Base-by-base conservation (phyloP, 257 asterid genomes). In the Nicotiana knightiana region DNA sequence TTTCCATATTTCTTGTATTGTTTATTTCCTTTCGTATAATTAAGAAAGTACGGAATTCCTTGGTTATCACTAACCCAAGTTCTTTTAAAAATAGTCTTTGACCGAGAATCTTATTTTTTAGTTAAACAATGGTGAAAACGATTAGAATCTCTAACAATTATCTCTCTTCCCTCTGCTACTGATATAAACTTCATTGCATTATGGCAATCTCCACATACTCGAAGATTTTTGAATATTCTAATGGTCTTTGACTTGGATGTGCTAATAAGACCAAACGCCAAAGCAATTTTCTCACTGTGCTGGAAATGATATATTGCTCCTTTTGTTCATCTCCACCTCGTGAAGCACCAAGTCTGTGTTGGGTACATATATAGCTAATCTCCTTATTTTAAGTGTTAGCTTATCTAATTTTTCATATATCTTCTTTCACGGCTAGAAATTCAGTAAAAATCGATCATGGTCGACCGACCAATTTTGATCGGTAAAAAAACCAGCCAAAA, bases 171-270 rank as follows among this genome's bases (percentile, higher is more conserved):
- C 4, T 89, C 87, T 3, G 92, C 97, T 81, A 68, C 9, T 8
- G 99, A 94, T 59, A 85, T 77, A 53, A 91, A 94, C 85, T 96
- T 96, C 87, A 96, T 89, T 2, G 94, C 93, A 3, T 83, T 79
- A 76, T 94, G 99, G 68, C 99, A 96, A 85, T 96, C 99, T 66
- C 95, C 97, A 83, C 99, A 96, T 0, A 96, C 97, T 71, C 97
- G 84, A 24, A 96, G 97, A 65, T 96, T 96, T 48, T 96, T 96
- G 62, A 96, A 94, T 59, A 96, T 91, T 81, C 96, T 86, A 9
- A 96, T 90, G 0, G 94, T 81, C 87, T 86, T 96, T 24, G 86
- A 83, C 33, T 86, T 86, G 24, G 87, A 65, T 28, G 93, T 91
- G 87, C 96, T 90, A 62, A 94, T 90, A 32, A 96, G 96, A 12